Percentiles rank a stretch among this genome's conserved stretches.
phyloP scores from a whole-genome alignment of 805 yeast genomes.

The Candida anglica region DNA sequence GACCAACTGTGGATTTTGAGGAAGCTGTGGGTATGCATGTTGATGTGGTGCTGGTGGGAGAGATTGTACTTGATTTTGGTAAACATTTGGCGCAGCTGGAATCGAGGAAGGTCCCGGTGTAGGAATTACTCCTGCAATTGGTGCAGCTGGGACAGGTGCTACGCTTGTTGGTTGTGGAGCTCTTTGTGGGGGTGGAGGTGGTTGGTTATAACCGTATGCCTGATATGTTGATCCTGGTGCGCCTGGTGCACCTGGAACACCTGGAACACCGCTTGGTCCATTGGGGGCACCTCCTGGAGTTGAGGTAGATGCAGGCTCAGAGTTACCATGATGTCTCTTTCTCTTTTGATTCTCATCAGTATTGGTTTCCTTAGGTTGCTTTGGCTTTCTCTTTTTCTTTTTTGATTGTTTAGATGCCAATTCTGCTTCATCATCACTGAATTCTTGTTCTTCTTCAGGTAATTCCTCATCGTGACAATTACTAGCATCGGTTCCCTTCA shows the following conservation, averaged over 20 bases:
- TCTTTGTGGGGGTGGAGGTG: slow-evolving; percentile 8
- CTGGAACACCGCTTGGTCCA: too few relatives aligned
- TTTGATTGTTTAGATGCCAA: slow-evolving; percentile 60
- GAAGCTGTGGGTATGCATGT: neutral
- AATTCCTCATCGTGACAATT: slow-evolving; percentile 93
- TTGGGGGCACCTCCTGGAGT: too few relatives aligned
- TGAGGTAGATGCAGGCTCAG: too few relatives aligned
- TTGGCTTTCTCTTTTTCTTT: slow-evolving; percentile 54
- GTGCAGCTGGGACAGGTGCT: too few relatives aligned
- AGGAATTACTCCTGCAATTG: too few relatives aligned
- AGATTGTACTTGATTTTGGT: slow-evolving; percentile 1
- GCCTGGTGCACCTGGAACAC: too few relatives aligned
- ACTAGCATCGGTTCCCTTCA: slow-evolving; percentile 92
- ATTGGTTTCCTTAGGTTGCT: slow-evolving; percentile 13
- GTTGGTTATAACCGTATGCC: slow-evolving; percentile 18
- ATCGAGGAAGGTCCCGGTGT: too few relatives aligned
- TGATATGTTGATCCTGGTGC: slow-evolving; percentile 18
- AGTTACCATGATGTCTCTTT: slow-evolving; percentile 8
- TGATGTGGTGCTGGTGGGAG: slow-evolving; percentile 1
- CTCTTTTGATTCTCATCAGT: slow-evolving; percentile 7
- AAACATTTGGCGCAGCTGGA: slow-evolving; percentile 4
- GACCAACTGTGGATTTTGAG: slow-evolving; percentile 3
- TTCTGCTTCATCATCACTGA: slow-evolving; percentile 91
- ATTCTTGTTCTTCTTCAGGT: slow-evolving; percentile 90
- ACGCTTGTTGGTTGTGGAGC: slow-evolving; percentile 3